Base-by-base conservation (phyloP, 257 asterid species). In the Capsicum pubescens region DNA sequence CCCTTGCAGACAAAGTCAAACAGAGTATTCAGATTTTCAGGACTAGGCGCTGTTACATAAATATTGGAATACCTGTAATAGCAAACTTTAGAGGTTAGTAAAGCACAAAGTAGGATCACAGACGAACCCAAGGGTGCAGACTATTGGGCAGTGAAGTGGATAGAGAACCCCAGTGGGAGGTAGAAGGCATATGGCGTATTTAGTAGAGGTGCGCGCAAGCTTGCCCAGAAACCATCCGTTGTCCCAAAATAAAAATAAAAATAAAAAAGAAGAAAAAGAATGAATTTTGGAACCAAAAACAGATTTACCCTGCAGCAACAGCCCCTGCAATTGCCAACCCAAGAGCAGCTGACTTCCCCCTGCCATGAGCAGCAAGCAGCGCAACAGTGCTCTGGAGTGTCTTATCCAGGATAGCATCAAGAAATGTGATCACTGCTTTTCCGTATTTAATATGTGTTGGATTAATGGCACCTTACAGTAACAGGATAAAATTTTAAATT, bases 291-390 rank as follows among this genome's bases (percentile, higher is more conserved):
- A 60, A 74, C 60, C 78, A 61, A 84, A 88, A 61, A 54, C 36
- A 85, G 67, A 84, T 85, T 79, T 93, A 93, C 97, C 99, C 99
- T 5, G 97, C 93, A 79, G 95, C 98, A 87, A 94, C 88, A 86
- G 98, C 98, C 83, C 99, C 98, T 44, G 99, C 93, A 79, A 95
- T 88, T 83, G 98, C 98, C 69, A 95, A 87, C 68, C 99, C 99
- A 88, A 95, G 98, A 80, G 99, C 97, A 83, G 99, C 97, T 36
- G 99, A 95, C 90, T 95, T 95, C 83, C 99, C 99, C 79, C 99
- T 96, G 48, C 99, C 98, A 86, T 98, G 98, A 81, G 94, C 95
- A 86, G 97, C 98, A 84, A 95, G 91, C 82, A 93, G 81, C 76
- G 98, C 99, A 68, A 95, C 93, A 56, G 98, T 95, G 88, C 98